These are phyloP conservation scores for Blastomyces gilchristii DNA, from an alignment of 2,329 filamentous ascomycete species.

Conservation along the genomic window DNA sequence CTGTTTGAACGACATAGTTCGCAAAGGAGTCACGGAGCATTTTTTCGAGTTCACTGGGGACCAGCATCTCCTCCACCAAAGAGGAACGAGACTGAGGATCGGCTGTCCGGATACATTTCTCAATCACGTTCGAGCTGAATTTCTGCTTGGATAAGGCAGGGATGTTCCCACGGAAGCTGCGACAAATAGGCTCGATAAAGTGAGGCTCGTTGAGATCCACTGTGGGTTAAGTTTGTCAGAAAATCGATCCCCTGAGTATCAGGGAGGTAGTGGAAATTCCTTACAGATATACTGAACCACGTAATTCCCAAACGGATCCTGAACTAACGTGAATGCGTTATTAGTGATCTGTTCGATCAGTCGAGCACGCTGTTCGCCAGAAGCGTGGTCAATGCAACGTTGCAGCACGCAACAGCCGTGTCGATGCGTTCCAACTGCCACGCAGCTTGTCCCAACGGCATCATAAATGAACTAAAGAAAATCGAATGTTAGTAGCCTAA, in stretches of 20 bases:
- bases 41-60: constrained; percentile 63
- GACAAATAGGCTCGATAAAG: constrained; percentile 83
- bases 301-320: constrained; percentile 97
- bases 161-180: constrained; percentile 65
- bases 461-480: constrained; percentile 71
- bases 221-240: background rate
- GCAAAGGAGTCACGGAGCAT: constrained; percentile 86
- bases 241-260: background rate
- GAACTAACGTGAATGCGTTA: constrained; percentile 78
- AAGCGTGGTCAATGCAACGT: constrained; percentile 94
- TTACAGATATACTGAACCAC: constrained; percentile 86
- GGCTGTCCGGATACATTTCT: constrained; percentile 86
- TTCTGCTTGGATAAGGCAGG: constrained; percentile 79
- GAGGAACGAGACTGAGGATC: constrained; percentile 62
- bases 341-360: constrained; percentile 79
- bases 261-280: constrained; percentile 1
- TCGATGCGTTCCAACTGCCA: constrained; percentile 89
- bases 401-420: constrained; percentile 97
- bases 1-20: constrained; percentile 97
- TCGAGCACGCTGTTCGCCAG: constrained; percentile 76
- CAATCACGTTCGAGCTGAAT: constrained; percentile 98
- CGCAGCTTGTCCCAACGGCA: constrained; percentile 75
- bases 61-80: constrained; percentile 74
- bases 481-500: constrained; percentile 9
- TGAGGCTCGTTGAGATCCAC: constrained; percentile 76